These are phyloP conservation scores for Trichosanthes truncata DNA, from an alignment of 306 rosid genomes.

Conservation along the genomic window DNA sequence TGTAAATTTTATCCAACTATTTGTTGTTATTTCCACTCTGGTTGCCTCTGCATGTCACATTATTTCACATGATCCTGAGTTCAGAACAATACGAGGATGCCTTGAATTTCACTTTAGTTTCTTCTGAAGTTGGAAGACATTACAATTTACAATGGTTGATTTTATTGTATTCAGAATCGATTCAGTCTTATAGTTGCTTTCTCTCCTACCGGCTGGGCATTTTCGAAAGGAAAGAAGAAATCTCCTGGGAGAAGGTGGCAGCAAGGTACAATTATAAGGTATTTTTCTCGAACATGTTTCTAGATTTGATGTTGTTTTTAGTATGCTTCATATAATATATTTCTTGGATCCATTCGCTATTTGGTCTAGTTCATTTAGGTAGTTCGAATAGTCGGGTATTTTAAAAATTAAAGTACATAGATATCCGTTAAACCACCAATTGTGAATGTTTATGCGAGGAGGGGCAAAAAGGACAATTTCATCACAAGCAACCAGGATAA, in stretches of 20 bases:
- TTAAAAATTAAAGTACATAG: background rate
- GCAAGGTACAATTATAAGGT: slow-evolving; percentile 95
- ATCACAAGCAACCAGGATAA: too few species aligned
- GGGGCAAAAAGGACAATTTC: too few species aligned
- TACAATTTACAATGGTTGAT: background rate
- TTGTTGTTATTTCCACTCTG: background rate
- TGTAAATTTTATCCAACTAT: background rate
- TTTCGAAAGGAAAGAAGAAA: slow-evolving; percentile 86
- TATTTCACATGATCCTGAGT: background rate
- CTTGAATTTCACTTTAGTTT: background rate
- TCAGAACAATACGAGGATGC: background rate
- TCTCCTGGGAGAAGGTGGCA: slow-evolving; percentile 87
- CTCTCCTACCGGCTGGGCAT: slow-evolving; percentile 95
- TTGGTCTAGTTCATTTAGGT: background rate
- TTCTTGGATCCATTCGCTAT: background rate
- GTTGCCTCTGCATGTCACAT: background rate
- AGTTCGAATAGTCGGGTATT: background rate
- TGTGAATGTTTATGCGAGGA: too few species aligned
- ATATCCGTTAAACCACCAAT: too few species aligned
- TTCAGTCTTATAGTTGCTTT: slow-evolving; percentile 83
- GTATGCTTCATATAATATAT: background rate
- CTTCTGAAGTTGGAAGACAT: background rate
- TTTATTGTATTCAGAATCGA: slow-evolving; percentile 33
- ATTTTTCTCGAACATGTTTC: slow-evolving; percentile 12
- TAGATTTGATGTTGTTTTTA: background rate